Evolutionary conservation across 495 filamentous ascomycete genomes (phyloP).

Genomic region (Aspergillus saccharolyticus): DNA sequence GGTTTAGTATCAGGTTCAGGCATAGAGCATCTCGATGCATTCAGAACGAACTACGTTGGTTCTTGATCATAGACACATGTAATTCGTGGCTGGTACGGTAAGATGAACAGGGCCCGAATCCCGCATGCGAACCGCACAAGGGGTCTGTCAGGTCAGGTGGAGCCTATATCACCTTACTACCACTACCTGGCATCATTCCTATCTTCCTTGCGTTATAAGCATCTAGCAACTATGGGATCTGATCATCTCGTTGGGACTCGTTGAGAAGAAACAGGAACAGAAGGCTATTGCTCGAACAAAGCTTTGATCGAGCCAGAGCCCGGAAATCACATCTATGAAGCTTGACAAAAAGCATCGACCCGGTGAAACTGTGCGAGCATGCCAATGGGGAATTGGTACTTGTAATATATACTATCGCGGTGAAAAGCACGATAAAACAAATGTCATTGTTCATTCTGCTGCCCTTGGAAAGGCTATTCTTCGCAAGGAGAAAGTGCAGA

Average conservation of each 20-base stretch:
- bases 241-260: neutral
- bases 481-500: slow-evolving; percentile 12
- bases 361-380: neutral
- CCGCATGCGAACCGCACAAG: too few relatives aligned
- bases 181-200: neutral
- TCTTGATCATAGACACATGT: too few relatives aligned
- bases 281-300: neutral
- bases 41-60: too few relatives aligned
- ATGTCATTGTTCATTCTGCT: slow-evolving; percentile 17
- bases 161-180: neutral
- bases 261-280: neutral
- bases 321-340: neutral
- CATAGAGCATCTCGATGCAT: too few relatives aligned
- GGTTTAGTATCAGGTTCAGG: too few relatives aligned
- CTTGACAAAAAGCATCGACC: neutral
- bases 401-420: slow-evolving; percentile 15
- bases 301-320: neutral
- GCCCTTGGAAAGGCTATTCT: slow-evolving; percentile 16
- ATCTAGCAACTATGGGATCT: neutral
- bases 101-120: too few relatives aligned
- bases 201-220: neutral
- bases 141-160: too few relatives aligned
- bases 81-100: too few relatives aligned
- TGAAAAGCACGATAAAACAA: slow-evolving; percentile 13
- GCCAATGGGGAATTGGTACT: slow-evolving; percentile 2